phyloP scores from a whole-genome alignment of 1,284 basidiomycete species.

The Phellinidium pouzarii region DNA sequence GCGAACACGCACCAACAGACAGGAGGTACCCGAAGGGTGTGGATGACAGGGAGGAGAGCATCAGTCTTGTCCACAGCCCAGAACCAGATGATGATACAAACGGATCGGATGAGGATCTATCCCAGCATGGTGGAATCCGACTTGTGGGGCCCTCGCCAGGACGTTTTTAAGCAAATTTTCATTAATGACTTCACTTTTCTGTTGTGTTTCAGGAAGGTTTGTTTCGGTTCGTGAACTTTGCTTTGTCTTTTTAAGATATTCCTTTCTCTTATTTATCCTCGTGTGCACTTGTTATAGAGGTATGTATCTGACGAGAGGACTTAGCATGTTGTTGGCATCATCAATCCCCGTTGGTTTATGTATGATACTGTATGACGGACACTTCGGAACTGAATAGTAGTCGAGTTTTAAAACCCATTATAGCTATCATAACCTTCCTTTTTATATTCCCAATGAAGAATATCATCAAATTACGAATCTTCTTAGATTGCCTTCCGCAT shows the following conservation, averaged over 20 bases:
- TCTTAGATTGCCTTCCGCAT: too few relatives aligned
- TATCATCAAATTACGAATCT: too few relatives aligned
- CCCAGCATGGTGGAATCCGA: slow-evolving; percentile 11
- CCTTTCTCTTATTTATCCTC: background rate
- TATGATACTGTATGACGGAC: background rate
- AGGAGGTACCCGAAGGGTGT: slow-evolving; percentile 29
- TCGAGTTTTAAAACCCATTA: background rate
- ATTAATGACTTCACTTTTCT: background rate
- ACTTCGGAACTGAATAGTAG: background rate
- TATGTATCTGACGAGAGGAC: background rate
- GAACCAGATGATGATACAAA: slow-evolving; percentile 17
- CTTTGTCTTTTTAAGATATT: background rate
- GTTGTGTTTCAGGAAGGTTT: background rate
- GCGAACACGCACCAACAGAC: slow-evolving; percentile 23
- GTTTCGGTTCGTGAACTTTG: background rate
- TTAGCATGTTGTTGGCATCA: background rate
- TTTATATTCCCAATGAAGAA: background rate
- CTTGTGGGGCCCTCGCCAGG: slow-evolving; percentile 17
- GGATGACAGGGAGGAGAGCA: slow-evolving; percentile 36
- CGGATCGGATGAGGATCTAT: slow-evolving; percentile 5
- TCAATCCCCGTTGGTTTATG: background rate
- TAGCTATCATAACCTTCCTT: background rate
- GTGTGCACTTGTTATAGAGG: background rate
- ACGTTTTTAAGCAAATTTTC: slow-evolving; percentile 8
- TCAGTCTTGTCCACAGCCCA: slow-evolving; percentile 29